Percentiles rank a stretch among this genome's conserved stretches.
Evolutionary conservation across 108 stramenopile genomes (phyloP).

Genomic region (Skeletonema costatum): DNA sequence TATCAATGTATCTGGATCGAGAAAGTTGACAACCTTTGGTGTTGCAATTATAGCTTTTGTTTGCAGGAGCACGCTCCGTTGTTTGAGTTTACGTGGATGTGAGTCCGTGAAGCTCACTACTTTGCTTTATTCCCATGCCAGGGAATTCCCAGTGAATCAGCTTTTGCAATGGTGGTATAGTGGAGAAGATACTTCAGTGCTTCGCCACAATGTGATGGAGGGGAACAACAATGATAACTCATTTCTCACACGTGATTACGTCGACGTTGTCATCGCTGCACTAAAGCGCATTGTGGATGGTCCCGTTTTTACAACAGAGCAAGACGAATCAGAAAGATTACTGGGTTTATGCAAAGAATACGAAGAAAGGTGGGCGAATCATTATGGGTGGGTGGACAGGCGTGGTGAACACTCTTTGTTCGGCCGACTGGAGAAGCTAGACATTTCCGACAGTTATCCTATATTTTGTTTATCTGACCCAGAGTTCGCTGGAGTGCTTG

Average conservation of each 20-base stretch:
- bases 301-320: neutral
- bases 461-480: neutral
- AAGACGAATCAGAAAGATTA: neutral
- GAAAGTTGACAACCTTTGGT: slow-evolving; percentile 9
- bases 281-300: neutral
- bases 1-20: slow-evolving; percentile 8
- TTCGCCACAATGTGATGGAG: neutral
- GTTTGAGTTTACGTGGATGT: neutral
- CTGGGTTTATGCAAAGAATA: neutral
- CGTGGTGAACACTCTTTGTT: slow-evolving; percentile 4
- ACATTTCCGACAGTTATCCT: neutral
- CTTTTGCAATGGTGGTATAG: neutral
- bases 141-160: neutral
- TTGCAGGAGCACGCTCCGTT: neutral
- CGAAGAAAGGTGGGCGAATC: neutral
- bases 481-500: neutral
- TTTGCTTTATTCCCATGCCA: neutral
- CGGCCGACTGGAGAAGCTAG: slow-evolving; percentile 2
- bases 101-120: neutral
- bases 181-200: neutral
- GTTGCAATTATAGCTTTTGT: slow-evolving; percentile 2
- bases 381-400: neutral
- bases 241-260: neutral
- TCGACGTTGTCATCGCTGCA: neutral
- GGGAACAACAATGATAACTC: neutral